phyloP scores from a whole-genome alignment of 1,284 basidiomycete species.

The Austroboletus rostrupii region DNA sequence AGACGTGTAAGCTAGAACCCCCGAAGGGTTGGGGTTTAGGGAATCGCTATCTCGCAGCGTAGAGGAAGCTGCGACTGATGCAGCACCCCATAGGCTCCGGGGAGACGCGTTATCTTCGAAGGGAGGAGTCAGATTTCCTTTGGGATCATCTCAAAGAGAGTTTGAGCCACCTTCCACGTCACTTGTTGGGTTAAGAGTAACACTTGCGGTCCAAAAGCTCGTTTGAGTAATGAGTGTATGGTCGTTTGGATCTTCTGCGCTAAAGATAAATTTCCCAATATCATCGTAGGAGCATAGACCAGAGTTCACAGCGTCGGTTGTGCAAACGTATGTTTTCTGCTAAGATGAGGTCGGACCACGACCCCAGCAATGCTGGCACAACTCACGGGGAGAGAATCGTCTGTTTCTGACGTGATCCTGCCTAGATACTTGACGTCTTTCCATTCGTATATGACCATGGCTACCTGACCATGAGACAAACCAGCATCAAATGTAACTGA shows the following conservation, averaged over 20 bases:
- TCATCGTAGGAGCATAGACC: slow-evolving; percentile 68
- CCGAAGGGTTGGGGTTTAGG: slow-evolving; percentile 46
- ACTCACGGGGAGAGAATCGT: slow-evolving; percentile 67
- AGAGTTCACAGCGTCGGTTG: slow-evolving; percentile 63
- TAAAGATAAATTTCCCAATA: slow-evolving; percentile 83
- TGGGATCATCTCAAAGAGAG: slow-evolving; percentile 56
- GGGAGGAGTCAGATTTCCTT: slow-evolving; percentile 53
- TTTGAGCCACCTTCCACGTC: slow-evolving; percentile 6
- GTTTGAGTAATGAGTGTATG: slow-evolving; percentile 64
- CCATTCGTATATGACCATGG: slow-evolving; percentile 97
- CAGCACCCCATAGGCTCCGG: slow-evolving; percentile 35
- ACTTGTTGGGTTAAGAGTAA: slow-evolving; percentile 45
- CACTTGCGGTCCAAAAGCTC: slow-evolving; percentile 73
- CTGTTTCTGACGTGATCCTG: slow-evolving; percentile 54
- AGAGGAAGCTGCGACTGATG: slow-evolving; percentile 6
- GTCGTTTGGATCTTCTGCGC: slow-evolving; percentile 46
- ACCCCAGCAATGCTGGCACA: slow-evolving; percentile 1
- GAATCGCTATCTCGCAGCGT: slow-evolving; percentile 25
- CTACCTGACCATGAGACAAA: slow-evolving; percentile 83
- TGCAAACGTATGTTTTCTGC: slow-evolving; percentile 93
- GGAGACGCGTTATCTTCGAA: slow-evolving; percentile 44
- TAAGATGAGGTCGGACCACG: slow-evolving; percentile 21
- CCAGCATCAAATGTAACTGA: slow-evolving; percentile 76
- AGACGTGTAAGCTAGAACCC: slow-evolving; percentile 49
- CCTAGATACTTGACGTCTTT: slow-evolving; percentile 82